phyloP scores from a whole-genome alignment of 2,329 filamentous ascomycete species.

The Podosphaera aphanis region DNA sequence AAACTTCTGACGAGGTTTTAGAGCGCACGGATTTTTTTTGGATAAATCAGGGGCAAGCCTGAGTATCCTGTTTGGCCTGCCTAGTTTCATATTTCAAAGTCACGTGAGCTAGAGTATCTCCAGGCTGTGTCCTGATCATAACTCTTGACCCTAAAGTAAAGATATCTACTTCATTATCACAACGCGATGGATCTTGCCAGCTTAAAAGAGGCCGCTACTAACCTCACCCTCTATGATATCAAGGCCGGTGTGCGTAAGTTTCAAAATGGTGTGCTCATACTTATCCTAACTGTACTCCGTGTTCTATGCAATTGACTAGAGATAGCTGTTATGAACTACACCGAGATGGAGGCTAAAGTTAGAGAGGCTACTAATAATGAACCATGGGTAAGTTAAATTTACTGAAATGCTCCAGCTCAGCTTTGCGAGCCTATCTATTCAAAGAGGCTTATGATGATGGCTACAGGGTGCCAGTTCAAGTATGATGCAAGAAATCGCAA shows the following conservation, averaged over 20 bases:
- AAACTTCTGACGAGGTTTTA: too few species aligned
- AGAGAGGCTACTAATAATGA: conserved; percentile 98
- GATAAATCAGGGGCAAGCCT: too few species aligned
- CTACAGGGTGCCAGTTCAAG: conserved; percentile 9
- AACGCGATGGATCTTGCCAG: conserved; percentile 39
- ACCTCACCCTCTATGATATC: conserved; percentile 49
- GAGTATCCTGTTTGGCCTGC: too few species aligned
- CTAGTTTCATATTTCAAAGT: too few species aligned
- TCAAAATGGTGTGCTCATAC: conserved; percentile 41
- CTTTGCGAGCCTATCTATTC: not conserved
- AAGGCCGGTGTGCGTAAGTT: conserved; percentile 56
- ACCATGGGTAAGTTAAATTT: conserved; percentile 59
- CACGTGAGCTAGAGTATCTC: too few species aligned
- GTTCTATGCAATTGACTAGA: too few species aligned
- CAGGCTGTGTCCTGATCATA: too few species aligned
- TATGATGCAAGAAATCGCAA: conserved; percentile 89
- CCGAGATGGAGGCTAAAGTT: conserved; percentile 55
- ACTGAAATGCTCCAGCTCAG: not conserved
- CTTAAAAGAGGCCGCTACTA: conserved; percentile 47
- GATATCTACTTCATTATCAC: too few species aligned
- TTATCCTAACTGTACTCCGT: conserved; percentile 10
- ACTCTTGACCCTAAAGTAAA: too few species aligned
- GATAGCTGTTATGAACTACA: conserved; percentile 56
- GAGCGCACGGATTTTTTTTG: too few species aligned
- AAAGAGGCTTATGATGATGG: conserved; percentile 1